Evolutionary conservation across 2,329 filamentous ascomycete species (phyloP), one percentile per base, ranked within the genome.

Genomic region (Botrytis sinoallii): DNA sequence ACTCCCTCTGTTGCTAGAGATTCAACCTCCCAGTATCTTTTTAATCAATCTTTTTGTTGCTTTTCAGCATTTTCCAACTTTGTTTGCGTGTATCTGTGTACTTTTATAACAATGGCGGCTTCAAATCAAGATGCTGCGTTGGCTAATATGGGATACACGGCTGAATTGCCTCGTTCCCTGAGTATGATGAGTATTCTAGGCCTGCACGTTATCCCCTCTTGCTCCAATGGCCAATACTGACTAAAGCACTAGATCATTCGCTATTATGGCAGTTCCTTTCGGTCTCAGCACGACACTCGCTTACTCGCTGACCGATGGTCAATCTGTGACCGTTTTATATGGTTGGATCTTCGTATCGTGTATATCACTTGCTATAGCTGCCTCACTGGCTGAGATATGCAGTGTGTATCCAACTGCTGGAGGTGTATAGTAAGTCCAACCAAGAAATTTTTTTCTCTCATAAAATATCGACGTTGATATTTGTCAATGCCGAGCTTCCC

Each of bases 161-260:
- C 86, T 71, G 90, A 92, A 80, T 80, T 93, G 61, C 90, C 90
- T 25, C 85, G 90, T 74, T 90, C 88, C 77, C 81, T 93, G 76
- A 89, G 88, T 80, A 92, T 92, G 90, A 82, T 92, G 78, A 91
- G 88, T 79, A 88, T 93, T 42, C 84, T 93, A 63, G 91, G 91
- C 69, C 77, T 83, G 78, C 80, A 77, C 69, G 77, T 77, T 63
- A 61, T 38, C 55, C 65, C 67, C 42, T 44, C 48, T 46, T 63
- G 29, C 79, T 66, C 25, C n/a, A n/a, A 40, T 35, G 32, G 25
- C 9, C n/a, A 48, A 78, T 57, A 63, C 57, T 76, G 75, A 76
- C 61, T 18, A 25, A 35, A 29, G 2, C 85, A 25, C 25, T 20
- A 79, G 78, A 76, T 92, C 90, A 63, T 93, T 93, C 79, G 91